A percentile compares a stretch with the other conserved stretches of the same genome.
These are phyloP conservation scores for Neoscytalidium dimidiatum DNA, from an alignment of 2,329 filamentous ascomycete genomes.

Conservation along the genomic window DNA sequence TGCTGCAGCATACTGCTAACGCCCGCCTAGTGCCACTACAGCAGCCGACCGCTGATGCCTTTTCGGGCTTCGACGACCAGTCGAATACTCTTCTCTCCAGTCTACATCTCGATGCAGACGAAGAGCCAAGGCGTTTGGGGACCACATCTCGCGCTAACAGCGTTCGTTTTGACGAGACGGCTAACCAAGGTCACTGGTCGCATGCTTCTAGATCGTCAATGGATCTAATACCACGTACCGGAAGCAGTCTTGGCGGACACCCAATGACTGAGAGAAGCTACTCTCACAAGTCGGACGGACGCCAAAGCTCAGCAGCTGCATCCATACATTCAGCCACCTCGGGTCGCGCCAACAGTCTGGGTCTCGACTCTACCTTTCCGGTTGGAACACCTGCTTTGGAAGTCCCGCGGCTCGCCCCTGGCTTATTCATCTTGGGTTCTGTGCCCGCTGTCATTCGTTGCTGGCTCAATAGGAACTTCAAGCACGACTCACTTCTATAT, in stretches of 20 bases:
- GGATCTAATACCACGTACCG: constrained; percentile 78
- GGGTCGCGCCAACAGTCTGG: constrained; percentile 83
- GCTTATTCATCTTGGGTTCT: constrained; percentile 81
- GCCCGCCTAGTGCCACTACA: constrained; percentile 69
- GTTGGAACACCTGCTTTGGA: constrained; percentile 47
- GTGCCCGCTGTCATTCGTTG: constrained; percentile 94
- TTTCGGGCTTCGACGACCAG: constrained; percentile 88
- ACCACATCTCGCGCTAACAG: constrained; percentile 93
- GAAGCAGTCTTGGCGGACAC: constrained; percentile 76
- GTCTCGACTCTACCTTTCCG: constrained; percentile 73
- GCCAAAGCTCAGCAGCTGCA: constrained; percentile 90
- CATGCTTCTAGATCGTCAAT: constrained; percentile 80
- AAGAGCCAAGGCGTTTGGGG: constrained; percentile 80
- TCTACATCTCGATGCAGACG: constrained; percentile 82
- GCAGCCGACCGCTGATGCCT: constrained; percentile 78
- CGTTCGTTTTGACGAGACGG: constrained; percentile 95
- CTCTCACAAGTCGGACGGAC: constrained; percentile 94
- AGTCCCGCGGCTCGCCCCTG: constrained; percentile 75
- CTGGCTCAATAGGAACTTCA: constrained; percentile 90
- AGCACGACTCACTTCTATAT: constrained; percentile 84
- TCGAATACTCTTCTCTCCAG: constrained; percentile 77
- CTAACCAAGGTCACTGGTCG: constrained; percentile 86
- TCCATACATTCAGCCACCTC: constrained; percentile 76
- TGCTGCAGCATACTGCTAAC: constrained; percentile 24
- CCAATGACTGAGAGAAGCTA: constrained; percentile 86